Evolutionary conservation across 768 basidiomycete genomes (phyloP).

Genomic region (Hygrocybe coccinea): DNA sequence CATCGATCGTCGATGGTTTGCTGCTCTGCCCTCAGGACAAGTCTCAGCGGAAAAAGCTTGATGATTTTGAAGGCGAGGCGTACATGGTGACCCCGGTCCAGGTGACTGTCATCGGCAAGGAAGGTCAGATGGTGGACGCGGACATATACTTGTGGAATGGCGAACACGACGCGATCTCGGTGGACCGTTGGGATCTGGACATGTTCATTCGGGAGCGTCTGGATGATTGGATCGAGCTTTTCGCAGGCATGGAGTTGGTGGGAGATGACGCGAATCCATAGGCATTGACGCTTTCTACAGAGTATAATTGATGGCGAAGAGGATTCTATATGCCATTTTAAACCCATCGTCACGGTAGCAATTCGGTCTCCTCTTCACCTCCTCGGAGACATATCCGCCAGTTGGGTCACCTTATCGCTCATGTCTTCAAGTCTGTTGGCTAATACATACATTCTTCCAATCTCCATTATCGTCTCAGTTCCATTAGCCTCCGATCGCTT

Average conservation of each 20-base stretch:
- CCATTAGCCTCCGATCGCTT: conserved; percentile 94
- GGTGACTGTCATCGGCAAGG: conserved; percentile 9
- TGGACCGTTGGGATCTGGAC: conserved; percentile 15
- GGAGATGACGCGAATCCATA: conserved; percentile 21
- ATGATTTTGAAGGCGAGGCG: conserved; percentile 23
- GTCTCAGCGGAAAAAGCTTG: conserved; percentile 19
- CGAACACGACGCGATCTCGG: conserved; percentile 11
- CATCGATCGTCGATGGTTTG: conserved; percentile 19
- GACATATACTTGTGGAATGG: conserved; percentile 16
- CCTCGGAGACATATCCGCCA: conserved; percentile 23
- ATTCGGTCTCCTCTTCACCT: not conserved
- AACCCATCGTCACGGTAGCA: not conserved
- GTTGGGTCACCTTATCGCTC: conserved; percentile 93
- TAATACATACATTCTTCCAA: conserved; percentile 82
- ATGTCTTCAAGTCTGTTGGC: conserved; percentile 96
- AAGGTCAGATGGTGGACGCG: conserved; percentile 12
- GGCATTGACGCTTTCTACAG: not conserved
- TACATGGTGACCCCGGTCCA: conserved; percentile 12
- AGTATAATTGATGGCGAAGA: not conserved
- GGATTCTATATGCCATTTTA: not conserved
- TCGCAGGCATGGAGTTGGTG: conserved; percentile 19
- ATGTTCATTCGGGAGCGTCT: conserved; percentile 16
- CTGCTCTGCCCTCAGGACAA: conserved; percentile 17
- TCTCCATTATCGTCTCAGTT: conserved; percentile 40
- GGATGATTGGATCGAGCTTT: conserved; percentile 19